A percentile compares a stretch with the other conserved stretches of the same genome.
phyloP scores from a whole-genome alignment of 225 moss, liverwort and hornwort species.

The Asterella californica region DNA sequence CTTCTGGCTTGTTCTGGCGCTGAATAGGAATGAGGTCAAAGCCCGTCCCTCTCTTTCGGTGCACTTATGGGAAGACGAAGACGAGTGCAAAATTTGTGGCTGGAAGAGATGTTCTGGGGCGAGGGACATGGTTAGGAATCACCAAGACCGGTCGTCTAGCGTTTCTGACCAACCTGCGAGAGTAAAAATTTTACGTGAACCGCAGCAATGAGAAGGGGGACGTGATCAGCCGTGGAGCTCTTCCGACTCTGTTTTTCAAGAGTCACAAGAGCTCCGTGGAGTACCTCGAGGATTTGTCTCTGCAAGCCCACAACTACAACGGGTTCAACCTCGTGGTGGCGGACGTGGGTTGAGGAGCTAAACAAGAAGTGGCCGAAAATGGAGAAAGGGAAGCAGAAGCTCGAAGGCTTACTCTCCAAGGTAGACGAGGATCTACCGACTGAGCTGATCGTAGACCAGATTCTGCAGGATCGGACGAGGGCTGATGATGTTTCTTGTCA shows the following conservation, averaged over 20 bases:
- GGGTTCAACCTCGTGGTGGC: slow-evolving; percentile 92
- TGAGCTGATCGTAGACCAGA: slow-evolving; percentile 50
- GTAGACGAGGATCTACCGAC: slow-evolving; percentile 38
- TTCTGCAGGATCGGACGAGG: slow-evolving; percentile 49
- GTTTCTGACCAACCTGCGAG: slow-evolving; percentile 73
- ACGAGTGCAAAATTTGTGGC: slow-evolving; percentile 54
- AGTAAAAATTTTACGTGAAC: background rate
- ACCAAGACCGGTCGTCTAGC: slow-evolving; percentile 73
- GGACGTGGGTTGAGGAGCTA: slow-evolving; percentile 50
- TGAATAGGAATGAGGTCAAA: slow-evolving; percentile 69
- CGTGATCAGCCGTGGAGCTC: slow-evolving; percentile 60
- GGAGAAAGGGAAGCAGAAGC: slow-evolving; percentile 56
- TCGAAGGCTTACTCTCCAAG: slow-evolving; percentile 43
- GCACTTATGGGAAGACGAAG: slow-evolving; percentile 67
- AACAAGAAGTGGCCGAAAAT: slow-evolving; percentile 73
- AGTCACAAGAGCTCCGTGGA: slow-evolving; percentile 55
- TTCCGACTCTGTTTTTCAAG: slow-evolving; percentile 57
- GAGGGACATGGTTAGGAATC: slow-evolving; percentile 88
- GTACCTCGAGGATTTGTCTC: slow-evolving; percentile 60
- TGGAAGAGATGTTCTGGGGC: slow-evolving; percentile 59
- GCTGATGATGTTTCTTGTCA: slow-evolving; percentile 36
- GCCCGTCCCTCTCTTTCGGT: slow-evolving; percentile 70
- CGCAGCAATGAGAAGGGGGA: slow-evolving; percentile 7
- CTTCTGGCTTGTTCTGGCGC: slow-evolving; percentile 73
- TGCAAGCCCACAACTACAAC: slow-evolving; percentile 51